Evolutionary conservation across 495 filamentous ascomycete genomes (phyloP).

Genomic region (Talaromyces liani): DNA sequence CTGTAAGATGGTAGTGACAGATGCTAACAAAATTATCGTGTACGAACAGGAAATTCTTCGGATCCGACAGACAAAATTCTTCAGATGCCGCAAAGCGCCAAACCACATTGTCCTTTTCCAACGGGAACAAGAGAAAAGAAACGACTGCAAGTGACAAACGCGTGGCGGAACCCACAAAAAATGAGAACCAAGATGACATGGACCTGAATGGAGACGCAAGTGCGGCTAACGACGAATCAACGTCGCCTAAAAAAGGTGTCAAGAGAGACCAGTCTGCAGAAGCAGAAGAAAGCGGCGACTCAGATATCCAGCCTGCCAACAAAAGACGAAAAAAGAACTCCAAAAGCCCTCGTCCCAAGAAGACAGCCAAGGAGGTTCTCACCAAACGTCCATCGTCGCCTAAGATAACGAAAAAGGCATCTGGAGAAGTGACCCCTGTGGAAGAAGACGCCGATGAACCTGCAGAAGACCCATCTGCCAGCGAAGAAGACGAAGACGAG

Average conservation of each 20-base stretch:
- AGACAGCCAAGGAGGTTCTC: slow-evolving; percentile 13
- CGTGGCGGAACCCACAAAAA: slow-evolving; percentile 20
- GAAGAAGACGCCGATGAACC: slow-evolving; percentile 36
- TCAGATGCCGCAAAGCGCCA: slow-evolving; percentile 55
- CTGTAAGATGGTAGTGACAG: neutral
- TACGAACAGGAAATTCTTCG: slow-evolving; percentile 34
- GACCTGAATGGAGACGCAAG: slow-evolving; percentile 19
- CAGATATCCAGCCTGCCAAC: slow-evolving; percentile 46
- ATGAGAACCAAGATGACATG: slow-evolving; percentile 34
- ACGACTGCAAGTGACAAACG: slow-evolving; percentile 10
- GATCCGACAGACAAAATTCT: slow-evolving; percentile 23
- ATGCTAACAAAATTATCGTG: slow-evolving; percentile 1
- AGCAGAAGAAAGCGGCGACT: slow-evolving; percentile 37
- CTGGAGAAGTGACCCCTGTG: slow-evolving; percentile 27
- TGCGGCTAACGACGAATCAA: neutral
- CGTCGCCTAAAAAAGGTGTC: slow-evolving; percentile 13
- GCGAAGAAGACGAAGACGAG: slow-evolving; percentile 60
- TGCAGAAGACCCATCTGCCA: slow-evolving; percentile 40
- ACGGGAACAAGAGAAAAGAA: slow-evolving; percentile 22
- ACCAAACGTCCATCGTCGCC: slow-evolving; percentile 17
- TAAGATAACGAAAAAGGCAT: slow-evolving; percentile 23
- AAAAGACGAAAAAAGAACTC: slow-evolving; percentile 28
- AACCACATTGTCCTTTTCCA: slow-evolving; percentile 61
- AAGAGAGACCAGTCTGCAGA: slow-evolving; percentile 32
- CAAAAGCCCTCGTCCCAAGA: slow-evolving; percentile 20